Conservation (phyloP, 2,329 filamentous ascomycete species). For the Aspergillus luchuensis region DNA sequence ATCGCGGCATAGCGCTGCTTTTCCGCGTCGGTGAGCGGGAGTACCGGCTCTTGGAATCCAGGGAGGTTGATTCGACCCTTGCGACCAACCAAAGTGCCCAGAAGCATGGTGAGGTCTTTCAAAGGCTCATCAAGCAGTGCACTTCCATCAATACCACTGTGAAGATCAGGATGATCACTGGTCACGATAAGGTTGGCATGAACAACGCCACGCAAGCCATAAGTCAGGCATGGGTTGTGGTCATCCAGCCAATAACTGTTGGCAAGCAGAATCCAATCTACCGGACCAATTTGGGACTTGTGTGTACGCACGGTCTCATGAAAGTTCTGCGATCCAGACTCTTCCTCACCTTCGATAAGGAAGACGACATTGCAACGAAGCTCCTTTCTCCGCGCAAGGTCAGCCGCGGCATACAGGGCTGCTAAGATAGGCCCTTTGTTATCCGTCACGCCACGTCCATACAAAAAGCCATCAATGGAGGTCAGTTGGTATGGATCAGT, state of each 20-base stretch:
- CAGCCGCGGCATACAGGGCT: constrained; percentile 88
- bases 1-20: constrained; percentile 83
- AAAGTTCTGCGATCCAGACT: constrained; percentile 90
- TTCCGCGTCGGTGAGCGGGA: constrained; percentile 73
- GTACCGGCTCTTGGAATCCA: constrained; percentile 82
- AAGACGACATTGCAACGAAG: constrained; percentile 89
- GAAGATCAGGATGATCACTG: constrained; percentile 82
- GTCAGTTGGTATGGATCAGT: constrained; percentile 87
- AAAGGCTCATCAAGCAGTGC: constrained; percentile 86
- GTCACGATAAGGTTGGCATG: constrained; percentile 89
- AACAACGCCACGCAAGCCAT: constrained; percentile 88
- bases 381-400: constrained; percentile 79
- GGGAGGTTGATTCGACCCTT: constrained; percentile 83
- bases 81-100: constrained; percentile 78
- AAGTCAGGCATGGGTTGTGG: constrained; percentile 91
- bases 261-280: constrained; percentile 92
- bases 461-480: constrained; percentile 88
- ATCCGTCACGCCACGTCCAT: constrained; percentile 93
- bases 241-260: constrained; percentile 99
- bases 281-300: constrained; percentile 80
- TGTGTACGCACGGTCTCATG: constrained; percentile 76
- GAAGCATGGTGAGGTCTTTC: constrained; percentile 82
- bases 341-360: constrained; percentile 94
- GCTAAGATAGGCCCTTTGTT: constrained; percentile 97
- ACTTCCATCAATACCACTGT: constrained; percentile 96